phyloP scores from a whole-genome alignment of 2,329 filamentous ascomycete genomes.

The Verticillium alfalfae region DNA sequence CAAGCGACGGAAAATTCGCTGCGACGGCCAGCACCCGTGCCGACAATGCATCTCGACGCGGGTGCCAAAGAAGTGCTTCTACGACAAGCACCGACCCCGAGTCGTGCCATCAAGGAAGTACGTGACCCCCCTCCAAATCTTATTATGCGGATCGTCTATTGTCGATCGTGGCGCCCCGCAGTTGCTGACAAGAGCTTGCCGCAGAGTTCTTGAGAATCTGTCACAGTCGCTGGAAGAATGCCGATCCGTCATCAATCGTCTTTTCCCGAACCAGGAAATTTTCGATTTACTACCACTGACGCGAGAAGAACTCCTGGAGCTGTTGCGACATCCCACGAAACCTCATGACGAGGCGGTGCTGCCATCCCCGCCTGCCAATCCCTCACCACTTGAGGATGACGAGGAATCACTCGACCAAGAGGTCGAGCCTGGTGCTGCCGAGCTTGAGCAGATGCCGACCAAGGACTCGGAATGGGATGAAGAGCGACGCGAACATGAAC shows the following conservation, averaged over 20 bases:
- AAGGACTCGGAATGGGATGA: constrained; percentile 65
- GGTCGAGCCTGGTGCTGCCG: constrained; percentile 36
- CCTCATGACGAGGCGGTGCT: constrained; percentile 31
- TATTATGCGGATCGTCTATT: no score
- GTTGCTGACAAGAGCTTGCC: background rate
- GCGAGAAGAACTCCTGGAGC: constrained; percentile 52
- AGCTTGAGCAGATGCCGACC: constrained; percentile 64
- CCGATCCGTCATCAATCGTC: constrained; percentile 53
- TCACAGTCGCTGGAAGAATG: constrained; percentile 64
- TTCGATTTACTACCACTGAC: constrained; percentile 48
- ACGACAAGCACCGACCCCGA: constrained; percentile 73
- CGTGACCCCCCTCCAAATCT: background rate
- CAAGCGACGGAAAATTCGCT: constrained; percentile 48
- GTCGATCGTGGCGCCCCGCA: background rate
- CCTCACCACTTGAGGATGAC: constrained; percentile 40
- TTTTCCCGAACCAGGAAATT: constrained; percentile 54
- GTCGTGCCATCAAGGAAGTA: constrained; percentile 75
- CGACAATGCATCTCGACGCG: constrained; percentile 79
- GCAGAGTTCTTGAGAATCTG: constrained; percentile 49
- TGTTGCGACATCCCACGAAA: constrained; percentile 42
- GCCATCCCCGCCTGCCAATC: constrained; percentile 48
- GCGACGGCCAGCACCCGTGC: constrained; percentile 74
- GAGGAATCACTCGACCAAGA: constrained; percentile 41
- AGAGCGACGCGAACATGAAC: constrained; percentile 46
- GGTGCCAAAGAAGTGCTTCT: constrained; percentile 72